Evolutionary conservation across 2,329 filamentous ascomycete genomes (phyloP).

Genomic region (Trichoderma oligosporum): DNA sequence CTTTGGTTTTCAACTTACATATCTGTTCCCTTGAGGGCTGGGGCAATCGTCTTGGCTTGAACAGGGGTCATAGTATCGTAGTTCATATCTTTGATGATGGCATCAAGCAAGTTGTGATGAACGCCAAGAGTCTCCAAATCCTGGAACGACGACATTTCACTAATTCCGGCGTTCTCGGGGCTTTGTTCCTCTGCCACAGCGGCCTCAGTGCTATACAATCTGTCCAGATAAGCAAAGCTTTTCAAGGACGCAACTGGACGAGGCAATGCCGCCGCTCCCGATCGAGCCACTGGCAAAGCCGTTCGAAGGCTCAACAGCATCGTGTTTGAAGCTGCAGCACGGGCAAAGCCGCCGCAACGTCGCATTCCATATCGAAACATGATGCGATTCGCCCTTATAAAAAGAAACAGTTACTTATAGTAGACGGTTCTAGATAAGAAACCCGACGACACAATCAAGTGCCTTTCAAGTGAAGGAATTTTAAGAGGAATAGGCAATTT

Average conservation of each 20-base stretch:
- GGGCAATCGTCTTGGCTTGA: conserved; percentile 76
- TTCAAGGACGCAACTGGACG: conserved; percentile 23
- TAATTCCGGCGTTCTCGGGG: conserved; percentile 15
- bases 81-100: conserved; percentile 68
- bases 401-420: not conserved
- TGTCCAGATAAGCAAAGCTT: conserved; percentile 26
- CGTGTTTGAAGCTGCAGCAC: conserved; percentile 30
- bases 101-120: conserved; percentile 59
- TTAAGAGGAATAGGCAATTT: not conserved
- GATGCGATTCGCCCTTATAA: not conserved
- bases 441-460: conserved; percentile 8
- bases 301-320: conserved; percentile 30
- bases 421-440: not conserved
- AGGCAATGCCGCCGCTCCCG: conserved; percentile 22
- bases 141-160: conserved; percentile 39
- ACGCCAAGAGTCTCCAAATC: conserved; percentile 50
- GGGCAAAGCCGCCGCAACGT: conserved; percentile 38
- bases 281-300: conserved; percentile 27
- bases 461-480: not conserved
- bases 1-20: conserved; percentile 58
- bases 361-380: conserved; percentile 40
- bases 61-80: conserved; percentile 90
- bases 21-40: conserved; percentile 75
- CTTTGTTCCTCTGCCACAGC: conserved; percentile 27
- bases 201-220: conserved; percentile 42